phyloP scores from a whole-genome alignment of 1,139 yeast genomes.

The Diutina catenulata region DNA sequence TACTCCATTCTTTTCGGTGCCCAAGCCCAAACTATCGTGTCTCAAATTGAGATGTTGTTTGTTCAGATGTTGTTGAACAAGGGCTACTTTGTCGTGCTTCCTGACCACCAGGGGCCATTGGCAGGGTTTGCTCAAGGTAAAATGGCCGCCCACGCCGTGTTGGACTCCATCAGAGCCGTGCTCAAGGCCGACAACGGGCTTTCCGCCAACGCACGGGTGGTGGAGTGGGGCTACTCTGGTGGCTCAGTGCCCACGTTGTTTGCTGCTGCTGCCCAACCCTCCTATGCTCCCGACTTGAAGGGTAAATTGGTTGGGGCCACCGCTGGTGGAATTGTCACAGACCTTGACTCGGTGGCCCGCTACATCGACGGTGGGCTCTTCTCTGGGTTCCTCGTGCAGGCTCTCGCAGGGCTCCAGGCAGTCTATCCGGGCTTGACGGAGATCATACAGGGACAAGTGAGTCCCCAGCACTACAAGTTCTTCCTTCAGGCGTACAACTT shows the following conservation, averaged over 20 bases:
- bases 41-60: slow-evolving; percentile 7
- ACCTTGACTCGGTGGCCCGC: slow-evolving; percentile 14
- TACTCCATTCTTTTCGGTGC: slow-evolving; percentile 9
- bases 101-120: slow-evolving; percentile 10
- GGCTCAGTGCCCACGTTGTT: slow-evolving; percentile 5
- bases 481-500: slow-evolving; percentile 6
- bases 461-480: not conserved
- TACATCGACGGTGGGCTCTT: slow-evolving; percentile 14
- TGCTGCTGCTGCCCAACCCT: not conserved
- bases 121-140: slow-evolving; percentile 8
- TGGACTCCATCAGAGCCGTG: slow-evolving; percentile 10
- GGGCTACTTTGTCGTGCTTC: slow-evolving; percentile 10
- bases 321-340: slow-evolving; percentile 20
- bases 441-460: not conserved
- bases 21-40: slow-evolving; percentile 6
- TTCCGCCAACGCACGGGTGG: slow-evolving; percentile 10
- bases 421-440: slow-evolving; percentile 16
- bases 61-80: slow-evolving; percentile 7
- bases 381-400: slow-evolving; percentile 18
- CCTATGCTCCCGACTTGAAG: slow-evolving; percentile 1
- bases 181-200: slow-evolving; percentile 10
- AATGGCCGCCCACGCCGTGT: slow-evolving; percentile 9
- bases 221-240: slow-evolving; percentile 13
- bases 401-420: slow-evolving; percentile 16
- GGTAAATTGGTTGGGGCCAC: not conserved